phyloP scores from a whole-genome alignment of 331 rosid genomes.

The Pyrus hybrid region DNA sequence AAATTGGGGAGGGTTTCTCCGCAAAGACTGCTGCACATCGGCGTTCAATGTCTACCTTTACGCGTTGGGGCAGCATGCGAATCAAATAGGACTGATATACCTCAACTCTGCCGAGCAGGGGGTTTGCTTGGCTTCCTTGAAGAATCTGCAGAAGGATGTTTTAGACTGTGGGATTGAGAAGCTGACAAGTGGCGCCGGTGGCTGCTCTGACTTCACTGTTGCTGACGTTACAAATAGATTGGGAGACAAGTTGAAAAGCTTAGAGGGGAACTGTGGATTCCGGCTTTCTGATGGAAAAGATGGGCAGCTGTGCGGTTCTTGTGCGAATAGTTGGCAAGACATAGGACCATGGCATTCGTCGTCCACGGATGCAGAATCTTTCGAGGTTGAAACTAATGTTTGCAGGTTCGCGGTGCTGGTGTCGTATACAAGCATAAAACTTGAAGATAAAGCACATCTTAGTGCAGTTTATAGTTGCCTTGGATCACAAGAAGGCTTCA shows the following conservation, averaged over 20 bases:
- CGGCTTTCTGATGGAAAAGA: constrained; percentile 5
- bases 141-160: neutral
- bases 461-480: constrained; percentile 25
- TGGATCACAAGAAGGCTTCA: neutral
- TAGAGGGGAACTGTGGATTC: constrained; percentile 16
- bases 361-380: neutral
- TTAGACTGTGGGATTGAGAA: constrained; percentile 40
- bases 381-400: constrained; percentile 4
- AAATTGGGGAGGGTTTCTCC: constrained; percentile 28
- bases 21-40: constrained; percentile 10
- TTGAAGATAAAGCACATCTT: constrained; percentile 6
- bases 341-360: constrained; percentile 6
- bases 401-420: constrained; percentile 38
- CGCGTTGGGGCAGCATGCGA: constrained; percentile 24
- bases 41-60: constrained; percentile 31
- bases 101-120: constrained; percentile 27
- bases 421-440: constrained; percentile 13
- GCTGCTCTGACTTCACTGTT: constrained; percentile 38
- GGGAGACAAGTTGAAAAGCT: constrained; percentile 17
- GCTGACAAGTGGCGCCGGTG: constrained; percentile 31
- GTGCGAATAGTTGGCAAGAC: constrained; percentile 23
- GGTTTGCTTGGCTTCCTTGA: constrained; percentile 19
- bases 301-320: constrained; percentile 21
- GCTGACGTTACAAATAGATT: constrained; percentile 20
- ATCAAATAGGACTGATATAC: constrained; percentile 27